Conservation (phyloP, 208 protist genomes). For the Trichomonas vaginalis region DNA sequence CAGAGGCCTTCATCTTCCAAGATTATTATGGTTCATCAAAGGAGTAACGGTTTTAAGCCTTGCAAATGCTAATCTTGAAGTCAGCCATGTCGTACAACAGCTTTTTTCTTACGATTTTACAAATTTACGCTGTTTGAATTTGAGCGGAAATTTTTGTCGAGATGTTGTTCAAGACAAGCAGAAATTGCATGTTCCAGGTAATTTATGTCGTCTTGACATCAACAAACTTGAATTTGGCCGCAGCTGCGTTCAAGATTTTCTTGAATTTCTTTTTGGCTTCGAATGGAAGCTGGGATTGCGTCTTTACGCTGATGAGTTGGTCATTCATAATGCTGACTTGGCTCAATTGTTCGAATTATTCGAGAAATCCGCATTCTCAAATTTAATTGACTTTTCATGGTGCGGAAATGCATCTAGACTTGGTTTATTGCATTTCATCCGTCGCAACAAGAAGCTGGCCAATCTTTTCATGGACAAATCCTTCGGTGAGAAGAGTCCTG, state of each 20-base stretch:
- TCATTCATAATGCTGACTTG: neutral
- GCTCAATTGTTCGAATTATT: neutral
- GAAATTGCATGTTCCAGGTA: neutral
- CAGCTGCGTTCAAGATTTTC: neutral
- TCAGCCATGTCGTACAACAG: neutral
- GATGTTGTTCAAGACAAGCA: neutral
- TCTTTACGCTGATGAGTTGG: neutral
- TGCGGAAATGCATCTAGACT: neutral
- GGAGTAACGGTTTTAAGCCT: neutral
- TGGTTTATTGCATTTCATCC: neutral
- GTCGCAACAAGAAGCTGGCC: neutral
- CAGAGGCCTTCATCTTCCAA: neutral
- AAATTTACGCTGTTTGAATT: neutral
- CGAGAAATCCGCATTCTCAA: neutral
- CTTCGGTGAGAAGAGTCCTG: neutral
- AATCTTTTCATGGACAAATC: neutral
- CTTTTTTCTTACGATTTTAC: neutral
- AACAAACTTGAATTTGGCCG: neutral
- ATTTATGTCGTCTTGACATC: neutral
- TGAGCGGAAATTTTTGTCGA: neutral
- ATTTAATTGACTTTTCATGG: neutral
- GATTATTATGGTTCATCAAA: neutral
- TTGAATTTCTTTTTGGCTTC: neutral
- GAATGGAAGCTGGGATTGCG: neutral
- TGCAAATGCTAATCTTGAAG: neutral